Evolutionary conservation across 164 flowering plant genomes (phyloP).

Genomic region (Stephania yunnanensis): DNA sequence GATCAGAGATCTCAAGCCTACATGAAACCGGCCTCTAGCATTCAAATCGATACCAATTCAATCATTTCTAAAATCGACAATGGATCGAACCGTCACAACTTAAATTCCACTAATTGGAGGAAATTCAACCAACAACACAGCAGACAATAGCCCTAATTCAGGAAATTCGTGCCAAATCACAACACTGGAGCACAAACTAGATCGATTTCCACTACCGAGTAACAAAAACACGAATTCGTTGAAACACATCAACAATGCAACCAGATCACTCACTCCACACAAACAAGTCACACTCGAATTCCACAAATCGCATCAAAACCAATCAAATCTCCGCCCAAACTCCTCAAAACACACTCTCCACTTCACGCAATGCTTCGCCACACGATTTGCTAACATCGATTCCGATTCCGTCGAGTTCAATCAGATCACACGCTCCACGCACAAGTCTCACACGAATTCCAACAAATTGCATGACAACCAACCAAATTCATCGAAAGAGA

Average conservation of each 20-base stretch:
- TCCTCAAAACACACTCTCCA: too few relatives aligned
- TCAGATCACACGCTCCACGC: background rate
- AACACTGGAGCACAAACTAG: background rate
- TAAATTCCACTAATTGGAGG: background rate
- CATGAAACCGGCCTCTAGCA: background rate
- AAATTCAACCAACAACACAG: background rate
- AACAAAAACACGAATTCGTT: background rate
- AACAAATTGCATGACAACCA: background rate
- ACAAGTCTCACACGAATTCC: background rate
- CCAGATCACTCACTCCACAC: too few relatives aligned
- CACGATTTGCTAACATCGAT: too few relatives aligned
- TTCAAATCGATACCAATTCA: background rate
- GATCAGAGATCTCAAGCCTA: conserved; percentile 6
- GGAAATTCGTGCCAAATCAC: background rate
- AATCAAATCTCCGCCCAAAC: too few relatives aligned
- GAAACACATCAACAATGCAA: too few relatives aligned
- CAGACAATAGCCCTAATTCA: background rate
- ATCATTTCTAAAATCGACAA: background rate
- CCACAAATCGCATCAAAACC: too few relatives aligned
- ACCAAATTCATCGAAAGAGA: background rate
- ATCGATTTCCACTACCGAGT: background rate
- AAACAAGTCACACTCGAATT: too few relatives aligned
- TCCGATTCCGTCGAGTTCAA: background rate
- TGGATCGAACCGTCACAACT: background rate
- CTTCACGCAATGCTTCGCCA: too few relatives aligned